These are phyloP conservation scores for Moesziomyces sp. DNA, from an alignment of 1,284 basidiomycete species.

Conservation along the genomic window DNA sequence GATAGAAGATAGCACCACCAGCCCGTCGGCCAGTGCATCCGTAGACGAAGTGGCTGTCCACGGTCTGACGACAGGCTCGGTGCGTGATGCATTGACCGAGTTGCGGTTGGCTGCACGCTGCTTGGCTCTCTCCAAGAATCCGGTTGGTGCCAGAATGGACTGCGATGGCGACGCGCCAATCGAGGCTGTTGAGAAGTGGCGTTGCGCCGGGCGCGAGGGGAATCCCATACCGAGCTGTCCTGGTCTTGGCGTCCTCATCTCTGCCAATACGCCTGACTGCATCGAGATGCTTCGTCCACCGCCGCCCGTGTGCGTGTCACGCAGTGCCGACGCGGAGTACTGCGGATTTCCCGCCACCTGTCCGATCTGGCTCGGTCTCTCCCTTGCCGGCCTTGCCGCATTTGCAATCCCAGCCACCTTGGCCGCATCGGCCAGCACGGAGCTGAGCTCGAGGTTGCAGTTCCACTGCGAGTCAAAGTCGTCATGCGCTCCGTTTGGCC, in stretches of 20 bases:
- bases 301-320: neutral
- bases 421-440: constrained; percentile 23
- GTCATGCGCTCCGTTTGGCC: constrained; percentile 17
- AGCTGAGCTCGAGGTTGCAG: constrained; percentile 32
- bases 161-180: neutral
- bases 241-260: constrained; percentile 21
- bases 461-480: constrained; percentile 51
- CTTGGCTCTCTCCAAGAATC: constrained; percentile 22
- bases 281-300: neutral
- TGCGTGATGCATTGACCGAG: neutral
- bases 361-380: neutral
- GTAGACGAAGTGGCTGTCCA: constrained; percentile 14
- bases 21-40: constrained; percentile 1
- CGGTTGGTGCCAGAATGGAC: neutral
- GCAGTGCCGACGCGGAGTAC: constrained; percentile 30
- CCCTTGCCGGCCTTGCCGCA: neutral
- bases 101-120: constrained; percentile 11
- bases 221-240: constrained; percentile 31
- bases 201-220: constrained; percentile 13
- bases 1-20: constrained; percentile 24
- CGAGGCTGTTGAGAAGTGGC: constrained; percentile 10
- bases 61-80: constrained; percentile 3
- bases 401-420: constrained; percentile 15
- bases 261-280: neutral
- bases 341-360: constrained; percentile 27